A percentile compares a stretch with the other conserved stretches of the same genome.
phyloP scores from a whole-genome alignment of 192 early-diverging fungal species.

The Coemansia furcata region DNA sequence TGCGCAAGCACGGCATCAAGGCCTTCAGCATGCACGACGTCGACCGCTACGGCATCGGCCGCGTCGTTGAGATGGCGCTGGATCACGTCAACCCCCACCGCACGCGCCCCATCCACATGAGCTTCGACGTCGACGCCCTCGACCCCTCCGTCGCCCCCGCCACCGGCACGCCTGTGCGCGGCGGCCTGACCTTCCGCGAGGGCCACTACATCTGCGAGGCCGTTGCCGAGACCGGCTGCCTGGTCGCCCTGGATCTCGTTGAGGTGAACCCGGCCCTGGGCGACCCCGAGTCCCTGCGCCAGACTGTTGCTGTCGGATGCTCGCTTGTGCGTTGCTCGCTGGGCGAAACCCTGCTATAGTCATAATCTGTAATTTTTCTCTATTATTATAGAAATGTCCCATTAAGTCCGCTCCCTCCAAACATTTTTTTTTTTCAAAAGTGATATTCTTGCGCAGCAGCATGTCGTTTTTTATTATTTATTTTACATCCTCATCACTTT shows the following conservation, averaged over 20 bases:
- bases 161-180: constrained; percentile 94
- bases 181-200: constrained; percentile 93
- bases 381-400: constrained; percentile 5
- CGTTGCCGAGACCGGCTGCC: constrained; percentile 78
- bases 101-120: constrained; percentile 79
- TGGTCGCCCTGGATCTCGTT: constrained; percentile 90
- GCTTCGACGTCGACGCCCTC: constrained; percentile 94
- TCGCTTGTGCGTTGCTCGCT: constrained; percentile 81
- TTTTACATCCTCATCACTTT: not conserved
- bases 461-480: too few relatives aligned
- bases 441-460: too few relatives aligned
- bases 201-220: constrained; percentile 97
- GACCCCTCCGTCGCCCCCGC: constrained; percentile 93
- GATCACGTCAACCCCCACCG: constrained; percentile 79
- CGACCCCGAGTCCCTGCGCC: constrained; percentile 68
- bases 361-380: not conserved
- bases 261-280: constrained; percentile 92
- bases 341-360: constrained; percentile 76
- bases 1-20: constrained; percentile 81
- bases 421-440: too few relatives aligned
- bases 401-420: too few relatives aligned
- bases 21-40: constrained; percentile 97
- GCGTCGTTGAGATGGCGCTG: constrained; percentile 88
- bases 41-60: constrained; percentile 90
- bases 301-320: constrained; percentile 90